Conservation (phyloP, 805 yeast species). For the Candida nanaspora region DNA sequence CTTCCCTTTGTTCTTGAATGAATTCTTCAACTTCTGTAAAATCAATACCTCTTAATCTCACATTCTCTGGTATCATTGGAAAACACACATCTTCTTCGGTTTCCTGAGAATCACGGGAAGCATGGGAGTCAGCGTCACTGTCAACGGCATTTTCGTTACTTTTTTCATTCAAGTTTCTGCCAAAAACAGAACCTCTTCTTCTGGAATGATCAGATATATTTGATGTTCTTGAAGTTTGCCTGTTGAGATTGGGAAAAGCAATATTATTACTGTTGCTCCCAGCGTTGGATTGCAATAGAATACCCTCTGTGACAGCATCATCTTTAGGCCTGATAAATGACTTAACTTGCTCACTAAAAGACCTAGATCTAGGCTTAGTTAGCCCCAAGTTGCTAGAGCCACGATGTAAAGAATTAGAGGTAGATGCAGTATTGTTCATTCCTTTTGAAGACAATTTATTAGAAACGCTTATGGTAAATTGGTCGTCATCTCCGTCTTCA, state of each 20-base stretch:
- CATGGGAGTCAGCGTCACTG: constrained; percentile 64
- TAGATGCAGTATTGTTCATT: background rate
- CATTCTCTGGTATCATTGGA: constrained; percentile 73
- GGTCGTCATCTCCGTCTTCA: constrained; percentile 21
- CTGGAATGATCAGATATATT: constrained; percentile 19
- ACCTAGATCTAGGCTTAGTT: constrained; percentile 24
- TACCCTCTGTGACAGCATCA: constrained; percentile 22
- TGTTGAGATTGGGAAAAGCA: constrained; percentile 11
- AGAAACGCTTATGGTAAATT: constrained; percentile 17
- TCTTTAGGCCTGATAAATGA: constrained; percentile 28
- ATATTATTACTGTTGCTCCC: constrained; percentile 3
- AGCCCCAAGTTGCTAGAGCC: background rate
- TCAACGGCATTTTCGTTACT: constrained; percentile 31
- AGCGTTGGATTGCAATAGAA: constrained; percentile 15
- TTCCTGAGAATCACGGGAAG: constrained; percentile 75
- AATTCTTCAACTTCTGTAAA: constrained; percentile 86
- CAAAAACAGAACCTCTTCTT: constrained; percentile 9
- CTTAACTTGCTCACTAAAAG: constrained; percentile 37
- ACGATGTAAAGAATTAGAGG: background rate
- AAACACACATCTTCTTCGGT: constrained; percentile 98
- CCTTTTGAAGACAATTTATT: constrained; percentile 8
- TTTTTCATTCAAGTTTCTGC: constrained; percentile 7
- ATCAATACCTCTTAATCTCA: constrained; percentile 68
- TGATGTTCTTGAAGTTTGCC: constrained; percentile 25
- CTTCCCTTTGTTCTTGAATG: constrained; percentile 52